Evolutionary conservation across 2,329 filamentous ascomycete species (phyloP).

Genomic region (Trichoderma sp.): DNA sequence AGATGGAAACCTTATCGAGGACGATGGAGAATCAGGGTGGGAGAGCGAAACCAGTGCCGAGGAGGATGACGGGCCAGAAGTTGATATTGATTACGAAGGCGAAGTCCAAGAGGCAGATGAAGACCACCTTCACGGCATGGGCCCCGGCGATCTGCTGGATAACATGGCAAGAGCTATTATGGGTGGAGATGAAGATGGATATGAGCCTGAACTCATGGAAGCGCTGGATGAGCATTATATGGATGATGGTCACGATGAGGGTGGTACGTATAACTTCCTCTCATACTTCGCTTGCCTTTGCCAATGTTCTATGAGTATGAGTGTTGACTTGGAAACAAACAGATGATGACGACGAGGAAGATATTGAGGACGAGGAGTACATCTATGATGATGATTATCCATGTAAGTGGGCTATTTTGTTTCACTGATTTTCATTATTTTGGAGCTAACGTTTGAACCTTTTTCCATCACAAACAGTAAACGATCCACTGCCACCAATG

Average conservation of each 20-base stretch:
- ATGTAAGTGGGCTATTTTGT: slow-evolving; percentile 46
- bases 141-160: slow-evolving; percentile 49
- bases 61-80: slow-evolving; percentile 55
- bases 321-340: slow-evolving; percentile 12
- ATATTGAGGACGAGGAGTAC: slow-evolving; percentile 68
- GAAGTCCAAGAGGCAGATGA: slow-evolving; percentile 59
- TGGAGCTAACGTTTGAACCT: not conserved
- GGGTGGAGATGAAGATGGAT: slow-evolving; percentile 51
- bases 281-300: not conserved
- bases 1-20: slow-evolving; percentile 59
- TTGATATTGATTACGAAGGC: slow-evolving; percentile 57
- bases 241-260: slow-evolving; percentile 62
- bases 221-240: slow-evolving; percentile 55
- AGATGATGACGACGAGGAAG: slow-evolving; percentile 64
- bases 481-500: slow-evolving; percentile 41
- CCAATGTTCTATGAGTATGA: not conserved
- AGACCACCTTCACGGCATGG: slow-evolving; percentile 49
- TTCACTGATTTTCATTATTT: not conserved
- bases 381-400: slow-evolving; percentile 62
- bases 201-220: slow-evolving; percentile 56
- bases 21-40: slow-evolving; percentile 62
- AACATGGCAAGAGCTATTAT: slow-evolving; percentile 59
- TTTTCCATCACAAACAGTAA: not conserved
- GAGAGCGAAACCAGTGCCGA: slow-evolving; percentile 62
- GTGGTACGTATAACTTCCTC: slow-evolving; percentile 41